Evolutionary conservation across 1,284 basidiomycete genomes (phyloP), one percentile per base, ranked within the genome.

Genomic region (Pseudozyma tsukubaensis): DNA sequence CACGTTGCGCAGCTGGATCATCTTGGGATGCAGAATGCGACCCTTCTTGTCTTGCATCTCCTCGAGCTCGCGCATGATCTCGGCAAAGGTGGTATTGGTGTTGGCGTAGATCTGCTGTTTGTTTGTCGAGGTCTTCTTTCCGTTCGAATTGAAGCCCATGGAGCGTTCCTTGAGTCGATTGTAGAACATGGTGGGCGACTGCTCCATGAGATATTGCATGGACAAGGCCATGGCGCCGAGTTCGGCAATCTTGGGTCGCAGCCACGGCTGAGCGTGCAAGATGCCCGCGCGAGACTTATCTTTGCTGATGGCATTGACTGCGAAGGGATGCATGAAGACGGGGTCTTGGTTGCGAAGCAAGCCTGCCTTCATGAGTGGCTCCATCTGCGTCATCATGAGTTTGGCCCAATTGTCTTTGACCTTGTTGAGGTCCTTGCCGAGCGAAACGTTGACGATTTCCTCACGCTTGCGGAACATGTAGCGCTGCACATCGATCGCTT

Each of bases 1-100:
- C 44, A 79, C 71, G 18, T 78, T 64, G 36, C 57, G 58, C 14
- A 97, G 88, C 68, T 89, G 91, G 40, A 92, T 91, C 91, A 99
- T 92, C 86, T 99, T 99, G 3, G 97, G 97, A 85, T 99, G 97
- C 45, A 88, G 83, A 4, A 88, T 84, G 76, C 90, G 91, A 3
- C 89, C 89, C 10, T 78, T 76, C 3, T 69, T 67, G 37, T 75
- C 72, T 21, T 81, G 79, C 51, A 83, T 85, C 44, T 85, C 84
- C 61, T 92, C 89, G 34, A 94, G 87, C 75, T 91, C 90, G 19
- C 86, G 84, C 76, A 93, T 87, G 40, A 92, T 85, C 13, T 87
- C 87, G 63, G 88, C 87, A 76, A 92, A 92, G 18, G 87, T 85
- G 0, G 89, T 85, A 74, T 92, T 88, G 32, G 88, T 87, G 48